Base-by-base conservation (phyloP, 192 early-diverging fungal species). In the Coemansia sp. region DNA sequence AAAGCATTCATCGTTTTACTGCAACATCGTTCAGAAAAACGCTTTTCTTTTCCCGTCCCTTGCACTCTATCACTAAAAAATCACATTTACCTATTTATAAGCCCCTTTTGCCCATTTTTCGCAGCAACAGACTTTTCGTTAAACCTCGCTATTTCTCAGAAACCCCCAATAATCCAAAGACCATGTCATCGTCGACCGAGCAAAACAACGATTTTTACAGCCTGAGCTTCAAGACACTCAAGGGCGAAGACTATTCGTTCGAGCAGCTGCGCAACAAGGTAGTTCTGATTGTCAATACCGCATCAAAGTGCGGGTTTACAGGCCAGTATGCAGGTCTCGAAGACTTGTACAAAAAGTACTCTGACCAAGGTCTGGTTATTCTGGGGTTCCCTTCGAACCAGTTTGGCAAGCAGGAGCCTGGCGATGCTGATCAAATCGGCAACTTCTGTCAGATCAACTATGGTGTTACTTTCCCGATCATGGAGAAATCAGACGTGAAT, bases 341-440 rank as follows among this genome's bases (percentile, higher is more conserved):
- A 72, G 68, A 85, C 55, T 75, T 94, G 57, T 84, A 91, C 76
- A 64, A 90, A 48, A 84, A 85, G 52, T 89, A 89, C 68, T 75
- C 84, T 32, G 85, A 85, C 49, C 62, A 84, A 49, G 94, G 92
- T 12, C 86, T 98, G 54, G 88, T 88, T 29, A 76, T 98, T 49
- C 75, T 97, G 57, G 95, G 94, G n/a, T 92, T 92, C 76, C 96
- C 96, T 20, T 90, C 88, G 67, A 96, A 97, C 83, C 89, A 94
- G 86, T 96, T 96, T 66, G 88, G 75, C 14, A 68, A 65, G 28
- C 92, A 94, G 78, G 89, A 88, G 79, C 77, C 85, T 20, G 86
- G 85, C 14, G 58, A 48, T 14, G 71, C 77, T 18, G 69, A 73
- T 20, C 61, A 82, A 63, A 81, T 84, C 61, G 80, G 57, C 34